phyloP scores from a whole-genome alignment of 139 green algal genomes.

The Marvania coccoides region DNA sequence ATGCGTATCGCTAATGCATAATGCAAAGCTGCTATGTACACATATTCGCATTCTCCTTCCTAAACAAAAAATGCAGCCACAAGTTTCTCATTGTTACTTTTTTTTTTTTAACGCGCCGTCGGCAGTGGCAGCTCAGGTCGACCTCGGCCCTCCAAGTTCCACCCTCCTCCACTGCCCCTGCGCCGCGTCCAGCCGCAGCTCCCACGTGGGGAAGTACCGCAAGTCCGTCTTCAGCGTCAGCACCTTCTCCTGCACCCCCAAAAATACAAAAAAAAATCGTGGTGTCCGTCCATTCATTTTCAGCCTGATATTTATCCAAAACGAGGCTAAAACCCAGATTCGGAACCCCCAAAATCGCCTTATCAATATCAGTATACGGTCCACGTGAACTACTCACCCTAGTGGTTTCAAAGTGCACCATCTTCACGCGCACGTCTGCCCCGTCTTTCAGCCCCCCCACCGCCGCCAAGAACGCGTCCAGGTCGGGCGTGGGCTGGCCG shows the following conservation, averaged over 20 bases:
- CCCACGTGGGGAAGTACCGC: slow-evolving; percentile 78
- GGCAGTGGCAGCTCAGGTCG: no score
- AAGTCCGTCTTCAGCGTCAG: slow-evolving; percentile 75
- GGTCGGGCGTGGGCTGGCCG: slow-evolving; percentile 44
- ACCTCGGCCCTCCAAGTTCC: no score
- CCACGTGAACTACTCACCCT: no score
- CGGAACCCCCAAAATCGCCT: no score
- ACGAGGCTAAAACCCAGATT: neutral
- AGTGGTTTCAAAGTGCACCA: slow-evolving; percentile 62
- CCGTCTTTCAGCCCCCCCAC: slow-evolving; percentile 42
- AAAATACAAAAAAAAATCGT: neutral
- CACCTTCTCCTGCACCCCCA: slow-evolving; percentile 37
- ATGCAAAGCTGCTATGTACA: no score
- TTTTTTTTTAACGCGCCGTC: no score
- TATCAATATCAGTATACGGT: slow-evolving; percentile 9
- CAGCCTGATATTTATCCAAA: neutral
- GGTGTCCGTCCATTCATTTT: neutral
- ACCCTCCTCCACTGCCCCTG: slow-evolving; percentile 44
- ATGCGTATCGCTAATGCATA: no score
- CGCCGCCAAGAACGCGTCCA: slow-evolving; percentile 65
- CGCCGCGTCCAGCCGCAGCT: slow-evolving; percentile 47
- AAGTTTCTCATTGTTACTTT: no score
- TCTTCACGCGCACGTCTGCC: slow-evolving; percentile 64
- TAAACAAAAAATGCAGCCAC: no score
- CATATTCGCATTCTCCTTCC: no score